A percentile compares a stretch with the other conserved stretches of the same genome.
Conservation (phyloP, 441 rosid genomes). For the Croton setiger region DNA sequence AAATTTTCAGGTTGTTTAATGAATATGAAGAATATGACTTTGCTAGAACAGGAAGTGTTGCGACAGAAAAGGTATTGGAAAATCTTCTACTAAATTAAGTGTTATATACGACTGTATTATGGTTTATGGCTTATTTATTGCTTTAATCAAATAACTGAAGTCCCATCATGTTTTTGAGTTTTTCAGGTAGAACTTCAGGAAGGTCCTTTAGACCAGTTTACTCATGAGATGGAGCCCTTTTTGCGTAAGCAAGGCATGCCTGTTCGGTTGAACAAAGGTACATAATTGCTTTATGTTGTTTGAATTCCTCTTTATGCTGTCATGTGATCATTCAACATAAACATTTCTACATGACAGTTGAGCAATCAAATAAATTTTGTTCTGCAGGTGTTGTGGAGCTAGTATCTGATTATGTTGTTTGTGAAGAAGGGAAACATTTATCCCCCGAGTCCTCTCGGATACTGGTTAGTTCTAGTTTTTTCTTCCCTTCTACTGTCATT, state of each 20-base stretch:
- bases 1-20: conserved; percentile 60
- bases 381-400: conserved; percentile 85
- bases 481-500: not conserved
- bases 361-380: not conserved
- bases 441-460: conserved; percentile 92
- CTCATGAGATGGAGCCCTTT: conserved; percentile 99
- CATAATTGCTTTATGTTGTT: conserved; percentile 6
- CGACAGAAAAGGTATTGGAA: conserved; percentile 61
- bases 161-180: conserved; percentile 1
- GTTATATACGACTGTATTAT: too few relatives aligned
- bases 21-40: conserved; percentile 79
- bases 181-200: conserved; percentile 76
- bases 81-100: not conserved
- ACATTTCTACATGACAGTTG: not conserved
- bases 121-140: too few relatives aligned
- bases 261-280: conserved; percentile 92
- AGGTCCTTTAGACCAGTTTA: conserved; percentile 89
- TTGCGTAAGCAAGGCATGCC: conserved; percentile 96
- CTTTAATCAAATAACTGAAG: not conserved
- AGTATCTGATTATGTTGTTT: conserved; percentile 77
- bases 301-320: not conserved
- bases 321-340: too few relatives aligned
- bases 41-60: conserved; percentile 81
- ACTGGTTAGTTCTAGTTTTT: conserved; percentile 46
- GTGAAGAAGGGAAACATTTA: conserved; percentile 91